phyloP scores from a whole-genome alignment of 2,329 filamentous ascomycete species.

The Pseudopithomyces maydicus region DNA sequence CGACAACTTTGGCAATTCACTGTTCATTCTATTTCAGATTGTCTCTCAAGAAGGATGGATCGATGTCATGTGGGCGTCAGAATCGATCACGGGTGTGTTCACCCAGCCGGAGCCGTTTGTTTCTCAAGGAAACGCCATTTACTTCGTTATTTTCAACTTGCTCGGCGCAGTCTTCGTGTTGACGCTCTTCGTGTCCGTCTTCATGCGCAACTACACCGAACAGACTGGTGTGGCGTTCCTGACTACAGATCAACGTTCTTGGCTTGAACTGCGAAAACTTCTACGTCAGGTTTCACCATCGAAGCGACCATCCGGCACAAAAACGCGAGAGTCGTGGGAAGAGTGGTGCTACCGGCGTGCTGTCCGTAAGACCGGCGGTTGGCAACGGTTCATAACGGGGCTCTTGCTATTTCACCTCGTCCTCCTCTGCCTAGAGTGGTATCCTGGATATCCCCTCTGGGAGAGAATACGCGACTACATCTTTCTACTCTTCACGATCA shows the following conservation, averaged over 20 bases:
- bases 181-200: slow-evolving; percentile 97
- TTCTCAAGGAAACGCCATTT: slow-evolving; percentile 84
- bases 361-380: slow-evolving; percentile 89
- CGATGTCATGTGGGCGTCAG: slow-evolving; percentile 84
- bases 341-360: slow-evolving; percentile 95
- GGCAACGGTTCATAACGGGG: slow-evolving; percentile 82
- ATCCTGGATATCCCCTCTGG: slow-evolving; percentile 75
- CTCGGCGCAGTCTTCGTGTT: slow-evolving; percentile 95
- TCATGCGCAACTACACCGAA: slow-evolving; percentile 99
- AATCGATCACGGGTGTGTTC: slow-evolving; percentile 78
- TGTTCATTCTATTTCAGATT: slow-evolving; percentile 98
- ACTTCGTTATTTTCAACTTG: slow-evolving; percentile 96
- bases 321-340: slow-evolving; percentile 74
- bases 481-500: slow-evolving; percentile 79
- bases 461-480: slow-evolving; percentile 71
- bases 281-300: slow-evolving; percentile 92
- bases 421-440: slow-evolving; percentile 84
- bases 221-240: slow-evolving; percentile 96
- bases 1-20: slow-evolving; percentile 88
- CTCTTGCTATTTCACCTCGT: slow-evolving; percentile 82
- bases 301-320: slow-evolving; percentile 82
- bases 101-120: slow-evolving; percentile 72
- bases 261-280: slow-evolving; percentile 92
- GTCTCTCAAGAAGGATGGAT: slow-evolving; percentile 98
- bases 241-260: slow-evolving; percentile 93